Evolutionary conservation across 2,329 filamentous ascomycete species (phyloP).

Genomic region (Clarireedia homoeocarpa): DNA sequence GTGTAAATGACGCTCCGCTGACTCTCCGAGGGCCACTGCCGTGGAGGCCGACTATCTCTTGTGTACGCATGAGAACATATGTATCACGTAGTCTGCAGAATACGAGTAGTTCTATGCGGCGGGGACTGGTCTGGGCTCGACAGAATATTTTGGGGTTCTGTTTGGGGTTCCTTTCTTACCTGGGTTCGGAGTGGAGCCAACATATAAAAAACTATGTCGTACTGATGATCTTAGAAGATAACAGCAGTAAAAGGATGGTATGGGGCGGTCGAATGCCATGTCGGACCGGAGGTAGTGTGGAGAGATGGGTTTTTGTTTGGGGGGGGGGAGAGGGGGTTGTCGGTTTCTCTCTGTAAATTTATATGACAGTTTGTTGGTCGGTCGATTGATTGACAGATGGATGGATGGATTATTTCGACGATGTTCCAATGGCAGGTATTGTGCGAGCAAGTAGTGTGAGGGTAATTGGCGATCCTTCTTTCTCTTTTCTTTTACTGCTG

Average conservation of each 20-base stretch:
- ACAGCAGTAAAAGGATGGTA: conserved; percentile 87
- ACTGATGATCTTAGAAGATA: conserved; percentile 85
- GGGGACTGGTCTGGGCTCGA: neutral
- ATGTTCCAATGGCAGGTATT: too few species aligned
- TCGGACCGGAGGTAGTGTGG: too few species aligned
- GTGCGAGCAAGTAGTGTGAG: neutral
- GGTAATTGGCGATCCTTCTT: neutral
- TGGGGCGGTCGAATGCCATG: conserved; percentile 38
- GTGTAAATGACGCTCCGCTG: too few species aligned
- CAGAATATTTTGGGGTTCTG: neutral
- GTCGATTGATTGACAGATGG: too few species aligned
- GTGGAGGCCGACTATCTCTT: too few species aligned
- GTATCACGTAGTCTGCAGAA: too few species aligned
- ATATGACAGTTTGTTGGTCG: neutral
- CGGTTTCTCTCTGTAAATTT: neutral
- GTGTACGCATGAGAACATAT: neutral
- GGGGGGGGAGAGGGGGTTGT: neutral
- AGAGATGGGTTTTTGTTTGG: neutral
- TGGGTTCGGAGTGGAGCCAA: conserved; percentile 88
- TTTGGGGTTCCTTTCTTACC: conserved; percentile 14
- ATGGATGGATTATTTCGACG: too few species aligned
- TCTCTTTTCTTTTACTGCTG: neutral
- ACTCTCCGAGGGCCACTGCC: too few species aligned
- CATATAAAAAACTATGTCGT: conserved; percentile 63
- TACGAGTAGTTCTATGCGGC: too few species aligned